Base-by-base conservation (phyloP, 108 stramenopile species). In the Aurantiochytrium sp. region DNA sequence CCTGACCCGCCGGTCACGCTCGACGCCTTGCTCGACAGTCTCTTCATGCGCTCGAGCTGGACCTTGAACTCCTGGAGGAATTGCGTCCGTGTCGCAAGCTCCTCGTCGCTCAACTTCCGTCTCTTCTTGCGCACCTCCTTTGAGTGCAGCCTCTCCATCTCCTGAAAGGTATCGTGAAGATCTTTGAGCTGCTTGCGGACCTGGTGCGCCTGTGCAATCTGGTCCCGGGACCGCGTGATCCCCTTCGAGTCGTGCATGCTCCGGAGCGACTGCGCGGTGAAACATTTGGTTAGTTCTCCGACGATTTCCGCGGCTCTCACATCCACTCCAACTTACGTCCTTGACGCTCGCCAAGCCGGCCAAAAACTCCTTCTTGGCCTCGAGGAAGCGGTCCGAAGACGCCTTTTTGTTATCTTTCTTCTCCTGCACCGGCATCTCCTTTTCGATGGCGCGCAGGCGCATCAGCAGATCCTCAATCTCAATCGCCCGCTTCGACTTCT, bases 301-400 rank as follows among this genome's bases (percentile, higher is more conserved):
- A n/a, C n/a, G n/a, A n/a, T n/a, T n/a, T n/a, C n/a, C n/a, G n/a
- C n/a, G n/a, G n/a, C n/a, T n/a, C n/a, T n/a, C n/a, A n/a, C n/a
- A n/a, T n/a, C n/a, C n/a, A n/a, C n/a, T n/a, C n/a, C n/a, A 65
- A 65, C 59, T 65, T 34, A 65, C 73, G 24, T 81, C 73, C 73
- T 81, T 81, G 39, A 81, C 73, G 45, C 42, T 48, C n/a, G 21
- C 30, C 73, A 81, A 12, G n/a, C 73, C 73, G 6, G n/a, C 45
- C 17, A 81, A 24, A 81, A 81, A 81, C 39, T 81, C 73, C 73
- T 41, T 41, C 3, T 81, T 81, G 2, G 73, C 73, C 30, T 81
- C 73, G 15, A 81, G 15, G 24, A 81, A 81, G n/a, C 73, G 39
- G 73, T 81, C 73, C 24, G 39, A 48, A 12, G 39, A 41, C 19